A percentile compares a stretch with the other conserved stretches of the same genome.
Evolutionary conservation across 1,284 basidiomycete species (phyloP).

Genomic region (Cutaneotrichosporon sp.): DNA sequence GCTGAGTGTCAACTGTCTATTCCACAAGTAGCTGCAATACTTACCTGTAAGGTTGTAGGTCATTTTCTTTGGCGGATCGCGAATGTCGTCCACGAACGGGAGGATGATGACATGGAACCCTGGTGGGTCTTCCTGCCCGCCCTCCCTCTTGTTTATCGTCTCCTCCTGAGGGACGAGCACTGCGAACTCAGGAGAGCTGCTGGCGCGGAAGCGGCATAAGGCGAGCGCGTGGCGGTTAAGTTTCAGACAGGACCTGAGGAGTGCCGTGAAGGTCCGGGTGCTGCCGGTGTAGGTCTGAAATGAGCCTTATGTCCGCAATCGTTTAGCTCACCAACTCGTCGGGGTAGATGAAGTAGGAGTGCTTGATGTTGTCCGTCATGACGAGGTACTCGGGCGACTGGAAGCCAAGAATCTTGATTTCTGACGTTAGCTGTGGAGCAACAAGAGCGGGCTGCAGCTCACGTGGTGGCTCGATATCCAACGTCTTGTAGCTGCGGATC

Average conservation of each 20-base stretch:
- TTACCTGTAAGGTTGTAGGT: conserved; percentile 57
- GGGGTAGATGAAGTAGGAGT: conserved; percentile 88
- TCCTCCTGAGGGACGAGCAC: conserved; percentile 87
- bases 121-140: conserved; percentile 73
- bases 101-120: conserved; percentile 90
- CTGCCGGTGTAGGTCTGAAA: conserved; percentile 68
- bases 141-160: conserved; percentile 63
- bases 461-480: conserved; percentile 71
- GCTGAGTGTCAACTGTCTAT: conserved; percentile 55
- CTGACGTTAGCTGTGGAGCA: conserved; percentile 22
- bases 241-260: conserved; percentile 77
- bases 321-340: conserved; percentile 69
- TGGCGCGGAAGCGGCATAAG: conserved; percentile 68
- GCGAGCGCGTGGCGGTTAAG: conserved; percentile 81
- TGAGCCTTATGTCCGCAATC: background rate
- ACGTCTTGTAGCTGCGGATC: conserved; percentile 71
- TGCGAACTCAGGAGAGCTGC: conserved; percentile 75
- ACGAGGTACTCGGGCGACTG: conserved; percentile 68
- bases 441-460: conserved; percentile 30
- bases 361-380: conserved; percentile 88
- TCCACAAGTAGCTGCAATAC: conserved; percentile 53
- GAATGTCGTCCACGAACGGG: conserved; percentile 92
- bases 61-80: conserved; percentile 62
- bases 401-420: conserved; percentile 88
- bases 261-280: conserved; percentile 83